phyloP scores from a whole-genome alignment of 805 yeast species.

The Grigorovia jiainica region DNA sequence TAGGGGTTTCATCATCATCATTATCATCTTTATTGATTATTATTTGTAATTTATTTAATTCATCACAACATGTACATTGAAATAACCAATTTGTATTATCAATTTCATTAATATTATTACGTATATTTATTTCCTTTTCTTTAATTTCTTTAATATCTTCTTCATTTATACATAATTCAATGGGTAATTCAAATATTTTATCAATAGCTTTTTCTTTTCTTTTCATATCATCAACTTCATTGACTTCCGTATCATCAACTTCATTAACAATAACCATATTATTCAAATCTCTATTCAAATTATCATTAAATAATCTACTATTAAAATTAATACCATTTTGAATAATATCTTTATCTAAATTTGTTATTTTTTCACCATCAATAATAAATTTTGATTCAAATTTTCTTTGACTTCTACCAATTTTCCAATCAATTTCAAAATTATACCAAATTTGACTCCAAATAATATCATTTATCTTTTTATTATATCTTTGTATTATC shows the following conservation, averaged over 20 bases:
- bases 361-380: constrained; percentile 3
- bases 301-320: constrained; percentile 1
- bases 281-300: neutral
- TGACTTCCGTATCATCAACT: no score
- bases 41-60: neutral
- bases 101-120: constrained; percentile 9
- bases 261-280: constrained; percentile 1
- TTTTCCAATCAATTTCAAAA: constrained; percentile 22
- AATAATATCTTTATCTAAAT: constrained; percentile 9
- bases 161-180: constrained; percentile 18
- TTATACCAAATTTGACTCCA: constrained; percentile 25
- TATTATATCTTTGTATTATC: constrained; percentile 15
- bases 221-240: neutral
- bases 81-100: constrained; percentile 25
- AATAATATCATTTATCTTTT: constrained; percentile 20
- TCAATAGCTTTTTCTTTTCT: neutral
- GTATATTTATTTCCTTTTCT: constrained; percentile 12
- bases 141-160: constrained; percentile 16
- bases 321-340: constrained; percentile 6
- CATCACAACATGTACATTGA: constrained; percentile 17
- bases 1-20: constrained; percentile 8
- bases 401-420: constrained; percentile 12
- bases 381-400: neutral
- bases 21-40: constrained; percentile 4
- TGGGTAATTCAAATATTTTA: constrained; percentile 21